A percentile compares a stretch with the other conserved stretches of the same genome.
Conservation (phyloP, 108 stramenopile species). For the Bacterosira constricta region DNA sequence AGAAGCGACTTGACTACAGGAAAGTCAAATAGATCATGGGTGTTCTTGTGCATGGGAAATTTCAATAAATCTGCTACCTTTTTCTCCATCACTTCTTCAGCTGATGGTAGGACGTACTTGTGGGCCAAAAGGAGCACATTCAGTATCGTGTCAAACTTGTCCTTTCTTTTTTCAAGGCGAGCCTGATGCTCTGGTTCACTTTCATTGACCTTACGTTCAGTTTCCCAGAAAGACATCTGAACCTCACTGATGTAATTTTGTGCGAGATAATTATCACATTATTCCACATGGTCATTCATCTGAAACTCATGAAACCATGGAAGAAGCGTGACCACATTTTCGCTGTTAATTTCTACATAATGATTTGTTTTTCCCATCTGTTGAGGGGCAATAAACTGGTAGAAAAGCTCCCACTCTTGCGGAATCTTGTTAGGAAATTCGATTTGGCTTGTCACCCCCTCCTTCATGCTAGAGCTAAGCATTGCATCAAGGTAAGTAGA, state of each 20-base stretch:
- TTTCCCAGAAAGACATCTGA: too few species aligned
- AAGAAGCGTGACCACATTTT: constrained; percentile 9
- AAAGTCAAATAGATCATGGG: constrained; percentile 2
- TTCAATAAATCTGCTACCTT: background rate
- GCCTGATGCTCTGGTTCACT: too few species aligned
- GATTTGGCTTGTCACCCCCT: background rate
- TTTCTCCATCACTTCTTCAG: background rate
- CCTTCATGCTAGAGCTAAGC: constrained; percentile 3
- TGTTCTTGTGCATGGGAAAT: too few species aligned
- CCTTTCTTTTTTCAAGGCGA: too few species aligned
- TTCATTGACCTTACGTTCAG: background rate
- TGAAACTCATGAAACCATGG: too few species aligned
- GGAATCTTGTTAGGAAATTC: constrained; percentile 12
- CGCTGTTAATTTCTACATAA: background rate
- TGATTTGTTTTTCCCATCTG: background rate
- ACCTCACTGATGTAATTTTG: too few species aligned
- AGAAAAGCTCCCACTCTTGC: background rate
- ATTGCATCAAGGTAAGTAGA: constrained; percentile 4
- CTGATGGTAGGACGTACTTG: background rate
- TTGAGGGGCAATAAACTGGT: background rate
- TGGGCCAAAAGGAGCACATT: too few species aligned
- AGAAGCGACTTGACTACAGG: background rate
- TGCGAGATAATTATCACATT: background rate
- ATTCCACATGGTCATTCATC: background rate
- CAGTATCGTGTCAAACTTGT: too few species aligned